Evolutionary conservation across 2,329 filamentous ascomycete genomes (phyloP), one percentile per base, ranked within the genome.

Genomic region (Parafenestella ontariensis): DNA sequence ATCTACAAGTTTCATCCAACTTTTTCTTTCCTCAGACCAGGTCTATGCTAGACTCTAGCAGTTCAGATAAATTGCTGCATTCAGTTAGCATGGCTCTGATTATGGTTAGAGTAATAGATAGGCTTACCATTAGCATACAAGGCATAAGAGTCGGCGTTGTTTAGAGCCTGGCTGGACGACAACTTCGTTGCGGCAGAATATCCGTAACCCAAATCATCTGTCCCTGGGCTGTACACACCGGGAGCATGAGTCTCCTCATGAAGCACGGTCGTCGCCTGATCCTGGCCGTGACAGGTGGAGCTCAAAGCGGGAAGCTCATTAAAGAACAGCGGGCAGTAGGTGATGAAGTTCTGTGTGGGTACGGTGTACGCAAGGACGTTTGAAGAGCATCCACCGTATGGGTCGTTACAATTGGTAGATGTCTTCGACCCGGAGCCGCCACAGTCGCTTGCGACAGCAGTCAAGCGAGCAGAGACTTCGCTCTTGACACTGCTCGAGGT

Each of bases 171-270:
- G 3, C 71, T 62, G 0, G 78, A 77, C 5, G 73, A 77, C 58
- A 89, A 70, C 5, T 73, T 66, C 3, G 69, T 77, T 6, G 75
- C 70, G 46, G 79, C 79, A 5, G 78, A 70, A 64, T 88, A 89
- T 24, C 84, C 86, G 60, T 85, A 85, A 23, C 60, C 72, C 47
- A 82, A 76, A 66, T 90, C 87, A 1, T 81, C 71, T 1, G 87
- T 89, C 8, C 85, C 84, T 11, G 70, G 69, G 64, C 64, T 70
- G 51, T 84, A 84, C 11, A 82, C 78, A 74, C 76, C 79, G 68
- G 81, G 74, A n/a, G 82, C 79, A 68, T 90, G 88, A 8, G 87
- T 88, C 61, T 81, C 78, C 78, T 90, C 88, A 66, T 90, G 88
- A 13, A 90, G 72, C 28, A 81, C 81, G 13, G 87, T 89, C 10